Percentiles rank a stretch among this genome's conserved stretches.
Conservation (phyloP, 768 basidiomycete genomes). For the Suillus sp. region DNA sequence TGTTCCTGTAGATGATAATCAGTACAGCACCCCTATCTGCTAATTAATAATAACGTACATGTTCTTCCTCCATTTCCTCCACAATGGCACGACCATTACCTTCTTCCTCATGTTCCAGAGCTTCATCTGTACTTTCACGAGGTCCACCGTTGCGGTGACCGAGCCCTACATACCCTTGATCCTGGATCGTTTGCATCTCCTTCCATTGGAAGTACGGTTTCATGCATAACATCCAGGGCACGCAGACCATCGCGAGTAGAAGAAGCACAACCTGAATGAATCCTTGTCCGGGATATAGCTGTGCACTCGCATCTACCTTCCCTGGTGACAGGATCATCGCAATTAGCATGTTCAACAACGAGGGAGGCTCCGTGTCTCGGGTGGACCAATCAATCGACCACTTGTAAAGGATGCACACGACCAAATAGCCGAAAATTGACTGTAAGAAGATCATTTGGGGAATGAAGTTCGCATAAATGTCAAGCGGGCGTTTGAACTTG, state of each 20-base stretch:
- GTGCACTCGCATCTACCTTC: constrained; percentile 61
- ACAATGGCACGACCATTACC: constrained; percentile 72
- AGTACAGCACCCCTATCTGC: constrained; percentile 13
- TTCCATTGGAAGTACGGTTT: constrained; percentile 93
- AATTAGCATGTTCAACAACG: constrained; percentile 94
- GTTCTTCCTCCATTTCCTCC: constrained; percentile 70
- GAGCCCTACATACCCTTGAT: constrained; percentile 80
- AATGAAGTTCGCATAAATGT: constrained; percentile 93
- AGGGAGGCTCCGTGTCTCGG: constrained; percentile 72
- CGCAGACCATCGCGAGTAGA: constrained; percentile 78
- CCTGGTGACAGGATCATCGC: constrained; percentile 95
- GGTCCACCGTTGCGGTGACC: constrained; percentile 56
- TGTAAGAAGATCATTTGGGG: constrained; percentile 98
- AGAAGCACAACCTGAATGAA: constrained; percentile 80
- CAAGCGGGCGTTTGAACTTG: constrained; percentile 83
- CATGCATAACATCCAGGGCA: constrained; percentile 90
- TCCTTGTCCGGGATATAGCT: constrained; percentile 88
- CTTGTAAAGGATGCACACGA: constrained; percentile 93
- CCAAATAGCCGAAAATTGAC: constrained; percentile 97
- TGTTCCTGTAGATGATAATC: constrained; percentile 53
- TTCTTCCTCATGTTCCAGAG: constrained; percentile 78
- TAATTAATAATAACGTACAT: constrained; percentile 51
- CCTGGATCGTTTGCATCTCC: constrained; percentile 83
- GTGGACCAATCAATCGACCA: constrained; percentile 93
- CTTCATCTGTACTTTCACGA: constrained; percentile 59